A percentile compares a stretch with the other conserved stretches of the same genome.
phyloP scores from a whole-genome alignment of 2,329 filamentous ascomycete genomes.

The Alternaria ethzedia region DNA sequence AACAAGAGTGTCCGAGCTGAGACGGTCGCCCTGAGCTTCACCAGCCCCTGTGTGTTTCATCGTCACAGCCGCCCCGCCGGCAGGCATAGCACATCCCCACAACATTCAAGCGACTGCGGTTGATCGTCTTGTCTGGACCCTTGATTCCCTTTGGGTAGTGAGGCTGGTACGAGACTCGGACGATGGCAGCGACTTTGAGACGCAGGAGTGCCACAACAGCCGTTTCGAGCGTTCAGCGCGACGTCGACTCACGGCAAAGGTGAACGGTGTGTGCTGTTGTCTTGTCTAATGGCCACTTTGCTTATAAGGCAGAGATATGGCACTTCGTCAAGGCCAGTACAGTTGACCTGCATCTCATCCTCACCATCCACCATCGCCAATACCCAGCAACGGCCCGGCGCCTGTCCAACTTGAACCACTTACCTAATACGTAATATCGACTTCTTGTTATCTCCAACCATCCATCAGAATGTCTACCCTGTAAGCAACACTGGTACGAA shows the following conservation, averaged over 20 bases:
- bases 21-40: conserved; percentile 7
- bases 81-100: conserved; percentile 12
- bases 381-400: conserved; percentile 19
- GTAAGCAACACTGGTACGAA: conserved; percentile 22
- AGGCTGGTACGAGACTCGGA: conserved; percentile 31
- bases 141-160: neutral
- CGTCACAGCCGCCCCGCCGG: conserved; percentile 11
- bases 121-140: conserved; percentile 4
- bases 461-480: conserved; percentile 35
- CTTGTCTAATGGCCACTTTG: neutral
- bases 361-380: conserved; percentile 8
- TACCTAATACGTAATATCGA: conserved; percentile 6
- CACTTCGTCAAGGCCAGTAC: conserved; percentile 22
- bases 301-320: conserved; percentile 35
- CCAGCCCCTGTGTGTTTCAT: conserved; percentile 25
- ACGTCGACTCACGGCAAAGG: neutral
- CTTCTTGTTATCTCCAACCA: neutral
- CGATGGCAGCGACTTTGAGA: conserved; percentile 24
- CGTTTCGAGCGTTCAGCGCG: conserved; percentile 23
- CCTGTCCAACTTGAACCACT: conserved; percentile 1
- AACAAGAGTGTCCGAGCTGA: conserved; percentile 7
- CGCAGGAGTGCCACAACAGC: conserved; percentile 25
- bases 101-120: conserved; percentile 5
- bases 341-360: conserved; percentile 35
- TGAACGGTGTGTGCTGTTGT: neutral